Evolutionary conservation across 768 basidiomycete genomes (phyloP).

Genomic region (Suillus tomentosus): DNA sequence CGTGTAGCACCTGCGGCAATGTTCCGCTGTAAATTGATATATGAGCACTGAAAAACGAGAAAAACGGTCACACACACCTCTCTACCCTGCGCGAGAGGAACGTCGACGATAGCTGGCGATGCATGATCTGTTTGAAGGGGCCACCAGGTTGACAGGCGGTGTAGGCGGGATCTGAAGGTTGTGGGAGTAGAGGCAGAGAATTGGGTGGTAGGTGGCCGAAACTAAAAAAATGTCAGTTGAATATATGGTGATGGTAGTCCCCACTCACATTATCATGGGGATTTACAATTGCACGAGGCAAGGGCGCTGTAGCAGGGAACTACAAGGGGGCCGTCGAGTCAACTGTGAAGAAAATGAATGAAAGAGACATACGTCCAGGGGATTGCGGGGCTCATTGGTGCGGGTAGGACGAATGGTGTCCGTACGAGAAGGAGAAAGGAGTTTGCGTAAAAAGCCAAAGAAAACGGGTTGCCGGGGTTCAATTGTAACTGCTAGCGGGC

Average conservation of each 20-base stretch:
- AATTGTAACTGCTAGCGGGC: background rate
- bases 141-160: background rate
- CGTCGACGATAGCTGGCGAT: accelerated
- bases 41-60: background rate
- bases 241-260: too few species aligned
- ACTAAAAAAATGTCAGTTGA: background rate
- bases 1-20: background rate
- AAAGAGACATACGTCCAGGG: background rate
- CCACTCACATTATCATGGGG: too few species aligned
- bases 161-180: background rate
- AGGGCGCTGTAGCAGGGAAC: background rate
- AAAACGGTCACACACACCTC: background rate
- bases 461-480: background rate
- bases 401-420: background rate
- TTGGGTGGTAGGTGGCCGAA: background rate
- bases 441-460: background rate
- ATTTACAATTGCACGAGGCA: too few species aligned
- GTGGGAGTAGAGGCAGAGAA: background rate
- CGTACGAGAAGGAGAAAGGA: background rate
- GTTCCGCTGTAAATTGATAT: background rate
- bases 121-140: background rate
- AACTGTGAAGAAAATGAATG: background rate
- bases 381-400: background rate
- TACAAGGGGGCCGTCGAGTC: background rate
- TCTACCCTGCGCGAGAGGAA: background rate